phyloP scores from a whole-genome alignment of 176 grass and related monocot genomes.

The Carex parvula region DNA sequence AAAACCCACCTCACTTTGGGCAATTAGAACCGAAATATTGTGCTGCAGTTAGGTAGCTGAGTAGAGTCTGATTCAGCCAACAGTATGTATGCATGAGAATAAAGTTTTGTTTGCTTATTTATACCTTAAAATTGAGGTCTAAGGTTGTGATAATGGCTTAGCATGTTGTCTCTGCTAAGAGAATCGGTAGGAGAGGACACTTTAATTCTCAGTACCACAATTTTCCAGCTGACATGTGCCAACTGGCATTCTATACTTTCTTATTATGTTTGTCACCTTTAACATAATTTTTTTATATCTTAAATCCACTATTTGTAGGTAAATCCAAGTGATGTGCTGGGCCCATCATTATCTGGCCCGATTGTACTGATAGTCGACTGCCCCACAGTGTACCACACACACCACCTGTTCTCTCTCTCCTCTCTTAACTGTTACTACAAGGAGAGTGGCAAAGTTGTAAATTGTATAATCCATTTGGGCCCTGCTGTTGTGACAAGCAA shows the following conservation, averaged over 20 bases:
- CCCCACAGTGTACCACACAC: conserved; percentile 62
- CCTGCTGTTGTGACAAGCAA: conserved; percentile 66
- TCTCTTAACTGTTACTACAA: conserved; percentile 55
- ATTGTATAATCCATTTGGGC: conserved; percentile 96
- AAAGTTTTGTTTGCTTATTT: background rate
- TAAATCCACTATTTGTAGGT: conserved; percentile 53
- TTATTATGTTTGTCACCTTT: background rate
- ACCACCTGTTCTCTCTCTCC: conserved; percentile 56
- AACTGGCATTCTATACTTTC: background rate
- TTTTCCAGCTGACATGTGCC: conserved; percentile 1
- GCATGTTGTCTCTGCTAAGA: background rate
- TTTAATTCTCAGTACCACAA: background rate
- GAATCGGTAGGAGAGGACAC: background rate
- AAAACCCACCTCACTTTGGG: background rate
- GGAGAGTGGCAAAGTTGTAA: conserved; percentile 60
- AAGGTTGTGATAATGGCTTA: background rate
- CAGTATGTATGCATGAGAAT: background rate
- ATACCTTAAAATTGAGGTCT: conserved; percentile 5
- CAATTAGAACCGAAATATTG: background rate
- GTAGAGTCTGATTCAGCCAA: background rate
- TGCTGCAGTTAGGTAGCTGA: background rate
- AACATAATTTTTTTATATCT: conserved; percentile 22
- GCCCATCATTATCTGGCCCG: conserved; percentile 61
- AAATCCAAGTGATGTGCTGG: conserved; percentile 86
- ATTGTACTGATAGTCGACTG: conserved; percentile 80